Conservation (phyloP, 306 rosid genomes). For the Acacia crassicarpa region DNA sequence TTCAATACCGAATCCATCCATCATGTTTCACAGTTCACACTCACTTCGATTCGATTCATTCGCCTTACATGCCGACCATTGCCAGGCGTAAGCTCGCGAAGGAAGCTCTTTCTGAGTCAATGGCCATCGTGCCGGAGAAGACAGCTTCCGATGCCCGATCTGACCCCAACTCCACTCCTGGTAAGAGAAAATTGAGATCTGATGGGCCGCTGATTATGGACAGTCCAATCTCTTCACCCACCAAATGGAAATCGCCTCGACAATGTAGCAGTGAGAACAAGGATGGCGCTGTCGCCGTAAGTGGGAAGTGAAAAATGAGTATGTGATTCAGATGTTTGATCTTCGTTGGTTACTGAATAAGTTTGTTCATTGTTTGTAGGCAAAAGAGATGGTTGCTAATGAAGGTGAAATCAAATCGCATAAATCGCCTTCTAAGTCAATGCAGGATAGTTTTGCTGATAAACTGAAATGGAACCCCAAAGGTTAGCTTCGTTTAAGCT, state of each 20-base stretch:
- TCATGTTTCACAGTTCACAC: background rate
- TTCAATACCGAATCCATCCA: background rate
- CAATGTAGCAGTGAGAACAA: slow-evolving; percentile 35
- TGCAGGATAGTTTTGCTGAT: slow-evolving; percentile 9
- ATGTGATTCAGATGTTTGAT: background rate
- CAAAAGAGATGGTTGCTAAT: slow-evolving; percentile 11
- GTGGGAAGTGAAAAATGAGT: background rate
- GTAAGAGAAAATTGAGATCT: slow-evolving; percentile 7
- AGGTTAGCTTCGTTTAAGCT: slow-evolving; percentile 38
- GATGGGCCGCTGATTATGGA: background rate
- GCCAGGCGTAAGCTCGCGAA: background rate
- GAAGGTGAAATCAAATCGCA: slow-evolving; percentile 22
- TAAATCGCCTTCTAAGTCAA: slow-evolving; percentile 23
- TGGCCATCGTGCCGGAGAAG: background rate
- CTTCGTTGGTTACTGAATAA: background rate
- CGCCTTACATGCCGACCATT: slow-evolving; percentile 16
- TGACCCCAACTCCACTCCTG: background rate
- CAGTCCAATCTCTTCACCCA: slow-evolving; percentile 30
- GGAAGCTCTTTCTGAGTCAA: background rate
- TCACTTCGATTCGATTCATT: background rate
- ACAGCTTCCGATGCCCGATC: background rate
- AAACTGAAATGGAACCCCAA: slow-evolving; percentile 67
- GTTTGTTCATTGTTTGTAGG: slow-evolving; percentile 38
- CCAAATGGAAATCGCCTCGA: slow-evolving; percentile 53
- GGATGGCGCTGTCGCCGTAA: slow-evolving; percentile 30